These are phyloP conservation scores for Tephrocybe sp. DNA, from an alignment of 768 basidiomycete genomes.

Conservation along the genomic window DNA sequence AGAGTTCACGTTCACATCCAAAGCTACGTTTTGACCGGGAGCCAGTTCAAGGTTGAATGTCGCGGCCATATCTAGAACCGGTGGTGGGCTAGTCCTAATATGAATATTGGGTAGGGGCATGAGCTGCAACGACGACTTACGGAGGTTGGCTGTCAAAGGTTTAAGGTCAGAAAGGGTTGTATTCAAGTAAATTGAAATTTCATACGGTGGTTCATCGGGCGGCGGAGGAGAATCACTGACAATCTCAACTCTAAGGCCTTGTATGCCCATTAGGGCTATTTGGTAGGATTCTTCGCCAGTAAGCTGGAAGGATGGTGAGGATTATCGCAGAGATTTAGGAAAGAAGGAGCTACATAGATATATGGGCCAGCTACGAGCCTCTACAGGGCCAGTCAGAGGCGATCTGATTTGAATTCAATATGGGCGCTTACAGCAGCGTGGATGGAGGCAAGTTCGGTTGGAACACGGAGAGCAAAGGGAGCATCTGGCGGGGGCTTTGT, in stretches of 20 bases:
- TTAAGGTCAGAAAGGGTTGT: slow-evolving; percentile 19
- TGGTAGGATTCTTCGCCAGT: slow-evolving; percentile 86
- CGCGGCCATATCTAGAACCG: slow-evolving; percentile 84
- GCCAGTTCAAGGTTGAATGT: slow-evolving; percentile 78
- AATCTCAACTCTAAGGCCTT: slow-evolving; percentile 82
- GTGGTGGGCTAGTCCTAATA: slow-evolving; percentile 44
- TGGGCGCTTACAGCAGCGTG: slow-evolving; percentile 68
- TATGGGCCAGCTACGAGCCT: slow-evolving; percentile 79
- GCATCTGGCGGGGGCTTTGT: slow-evolving; percentile 82
- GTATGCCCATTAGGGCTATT: slow-evolving; percentile 81
- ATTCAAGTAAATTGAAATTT: slow-evolving; percentile 19
- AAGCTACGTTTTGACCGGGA: slow-evolving; percentile 75
- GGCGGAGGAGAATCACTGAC: slow-evolving; percentile 84
- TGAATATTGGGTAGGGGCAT: neutral
- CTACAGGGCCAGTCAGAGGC: slow-evolving; percentile 30
- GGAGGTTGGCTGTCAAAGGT: slow-evolving; percentile 38
- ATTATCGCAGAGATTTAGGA: slow-evolving; percentile 4
- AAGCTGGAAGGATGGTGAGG: slow-evolving; percentile 41
- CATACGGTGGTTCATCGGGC: slow-evolving; percentile 81
- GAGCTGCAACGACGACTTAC: slow-evolving; percentile 27
- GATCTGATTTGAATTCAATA: slow-evolving; percentile 2
- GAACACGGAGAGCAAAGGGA: slow-evolving; percentile 71
- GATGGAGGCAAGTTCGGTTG: slow-evolving; percentile 84
- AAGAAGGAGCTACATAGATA: slow-evolving; percentile 63
- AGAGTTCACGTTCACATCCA: slow-evolving; percentile 77